These are phyloP conservation scores for Globisporangium acanthophoron DNA, from an alignment of 352 stramenopile species.

Conservation along the genomic window DNA sequence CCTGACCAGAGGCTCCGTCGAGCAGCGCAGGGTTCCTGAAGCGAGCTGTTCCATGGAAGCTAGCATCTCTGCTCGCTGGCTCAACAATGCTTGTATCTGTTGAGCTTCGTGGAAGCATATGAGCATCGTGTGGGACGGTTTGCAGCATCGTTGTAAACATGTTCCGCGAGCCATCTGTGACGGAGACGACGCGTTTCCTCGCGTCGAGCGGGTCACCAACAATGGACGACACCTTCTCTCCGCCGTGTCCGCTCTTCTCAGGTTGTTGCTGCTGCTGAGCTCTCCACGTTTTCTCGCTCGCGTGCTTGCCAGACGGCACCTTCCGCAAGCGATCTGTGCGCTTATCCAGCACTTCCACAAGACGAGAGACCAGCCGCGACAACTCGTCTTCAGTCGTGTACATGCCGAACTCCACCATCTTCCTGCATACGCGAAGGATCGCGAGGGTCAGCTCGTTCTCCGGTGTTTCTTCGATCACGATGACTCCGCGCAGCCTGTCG, in stretches of 20 bases:
- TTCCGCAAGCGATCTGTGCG: slow-evolving; percentile 32
- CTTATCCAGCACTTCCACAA: slow-evolving; percentile 37
- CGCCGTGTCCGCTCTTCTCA: not conserved
- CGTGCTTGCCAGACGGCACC: not conserved
- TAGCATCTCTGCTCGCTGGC: not conserved
- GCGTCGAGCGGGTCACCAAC: not conserved
- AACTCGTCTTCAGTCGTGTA: slow-evolving; percentile 44
- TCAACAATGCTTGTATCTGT: not conserved
- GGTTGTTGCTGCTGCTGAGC: not conserved
- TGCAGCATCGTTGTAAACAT: slow-evolving; percentile 26
- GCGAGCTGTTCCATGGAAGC: not conserved
- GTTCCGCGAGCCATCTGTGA: slow-evolving; percentile 18
- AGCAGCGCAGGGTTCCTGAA: slow-evolving; percentile 35
- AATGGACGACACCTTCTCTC: not conserved
- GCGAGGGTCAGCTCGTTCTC: slow-evolving; percentile 61
- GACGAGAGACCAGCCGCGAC: slow-evolving; percentile 15
- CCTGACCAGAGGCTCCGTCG: slow-evolving; percentile 14
- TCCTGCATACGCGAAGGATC: slow-evolving; percentile 43
- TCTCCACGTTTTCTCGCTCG: slow-evolving; percentile 2
- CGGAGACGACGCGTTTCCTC: slow-evolving; percentile 8
- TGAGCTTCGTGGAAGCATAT: not conserved
- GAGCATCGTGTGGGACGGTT: slow-evolving; percentile 6
- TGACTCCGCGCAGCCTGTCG: slow-evolving; percentile 27
- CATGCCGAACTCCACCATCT: slow-evolving; percentile 67
- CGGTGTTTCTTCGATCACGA: slow-evolving; percentile 47